These are phyloP conservation scores for Fomitopsis pinicola DNA, from an alignment of 1,284 basidiomycete genomes.

Conservation along the genomic window DNA sequence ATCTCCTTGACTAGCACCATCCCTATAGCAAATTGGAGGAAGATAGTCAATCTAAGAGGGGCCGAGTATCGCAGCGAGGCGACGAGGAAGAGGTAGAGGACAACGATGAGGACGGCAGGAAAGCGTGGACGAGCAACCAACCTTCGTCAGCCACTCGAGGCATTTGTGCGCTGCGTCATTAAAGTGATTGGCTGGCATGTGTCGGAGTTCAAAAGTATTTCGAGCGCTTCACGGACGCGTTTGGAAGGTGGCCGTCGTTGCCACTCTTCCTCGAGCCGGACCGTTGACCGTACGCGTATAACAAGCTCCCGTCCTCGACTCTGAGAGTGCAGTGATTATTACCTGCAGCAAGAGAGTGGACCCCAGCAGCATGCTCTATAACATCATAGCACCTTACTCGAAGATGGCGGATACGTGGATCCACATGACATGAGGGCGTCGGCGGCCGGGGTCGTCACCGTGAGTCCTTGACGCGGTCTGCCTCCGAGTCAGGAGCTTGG, in stretches of 20 bases:
- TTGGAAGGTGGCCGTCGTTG: not conserved
- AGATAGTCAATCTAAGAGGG: not conserved
- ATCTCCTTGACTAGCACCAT: not conserved
- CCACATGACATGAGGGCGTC: too few species aligned
- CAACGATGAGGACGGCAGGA: not conserved
- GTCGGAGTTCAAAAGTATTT: not conserved
- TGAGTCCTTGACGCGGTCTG: too few species aligned
- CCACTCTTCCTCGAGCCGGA: too few species aligned
- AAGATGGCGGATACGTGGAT: too few species aligned
- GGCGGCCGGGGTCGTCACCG: too few species aligned
- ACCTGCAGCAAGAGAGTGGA: too few species aligned
- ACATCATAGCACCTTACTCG: too few species aligned
- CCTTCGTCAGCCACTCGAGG: not conserved
- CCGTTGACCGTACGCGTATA: too few species aligned
- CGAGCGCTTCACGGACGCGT: not conserved
- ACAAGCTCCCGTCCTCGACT: not conserved
- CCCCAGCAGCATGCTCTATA: too few species aligned
- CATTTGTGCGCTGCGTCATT: conserved; percentile 3
- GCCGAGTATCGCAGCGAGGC: not conserved
- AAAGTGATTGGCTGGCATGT: not conserved
- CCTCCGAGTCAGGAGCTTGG: too few species aligned
- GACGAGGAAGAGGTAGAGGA: not conserved
- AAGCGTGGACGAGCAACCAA: not conserved
- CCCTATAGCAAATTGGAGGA: too few species aligned
- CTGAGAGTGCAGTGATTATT: too few species aligned